phyloP scores from a whole-genome alignment of 768 basidiomycete genomes.

The Kwoniella europaea region DNA sequence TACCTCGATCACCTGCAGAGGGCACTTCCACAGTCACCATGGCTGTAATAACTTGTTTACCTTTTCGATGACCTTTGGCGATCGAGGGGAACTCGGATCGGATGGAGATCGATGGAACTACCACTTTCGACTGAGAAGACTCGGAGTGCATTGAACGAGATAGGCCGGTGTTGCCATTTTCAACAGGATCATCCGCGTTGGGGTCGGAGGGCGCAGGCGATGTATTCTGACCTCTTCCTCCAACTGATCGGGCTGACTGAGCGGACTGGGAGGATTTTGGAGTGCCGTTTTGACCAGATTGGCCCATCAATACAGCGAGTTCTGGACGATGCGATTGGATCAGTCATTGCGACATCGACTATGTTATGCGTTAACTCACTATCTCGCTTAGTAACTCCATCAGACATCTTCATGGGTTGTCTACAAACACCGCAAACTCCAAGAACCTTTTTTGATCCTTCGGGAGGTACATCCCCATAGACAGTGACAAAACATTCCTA shows the following conservation, averaged over 20 bases:
- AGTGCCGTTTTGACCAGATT: conserved; percentile 63
- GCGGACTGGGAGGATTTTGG: conserved; percentile 39
- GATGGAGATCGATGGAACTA: conserved; percentile 91
- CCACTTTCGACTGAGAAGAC: conserved; percentile 64
- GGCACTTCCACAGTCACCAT: conserved; percentile 93
- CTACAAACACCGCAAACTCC: conserved; percentile 98
- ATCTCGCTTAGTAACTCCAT: conserved; percentile 74
- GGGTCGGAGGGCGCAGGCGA: conserved; percentile 63
- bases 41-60: conserved; percentile 85
- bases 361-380: conserved; percentile 63
- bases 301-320: conserved; percentile 88
- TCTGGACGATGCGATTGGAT: conserved; percentile 63
- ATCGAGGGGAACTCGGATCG: conserved; percentile 87
- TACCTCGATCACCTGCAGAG: conserved; percentile 42
- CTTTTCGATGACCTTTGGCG: conserved; percentile 64
- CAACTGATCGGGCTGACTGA: conserved; percentile 44
- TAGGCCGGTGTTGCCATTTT: conserved; percentile 60
- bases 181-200: conserved; percentile 83
- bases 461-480: conserved; percentile 81
- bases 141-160: conserved; percentile 13
- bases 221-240: conserved; percentile 20
- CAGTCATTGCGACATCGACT: conserved; percentile 10
- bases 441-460: conserved; percentile 68
- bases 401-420: conserved; percentile 92
- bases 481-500: conserved; percentile 96